phyloP scores from a whole-genome alignment of 345 rosid genomes.

The Ricinus communis region DNA sequence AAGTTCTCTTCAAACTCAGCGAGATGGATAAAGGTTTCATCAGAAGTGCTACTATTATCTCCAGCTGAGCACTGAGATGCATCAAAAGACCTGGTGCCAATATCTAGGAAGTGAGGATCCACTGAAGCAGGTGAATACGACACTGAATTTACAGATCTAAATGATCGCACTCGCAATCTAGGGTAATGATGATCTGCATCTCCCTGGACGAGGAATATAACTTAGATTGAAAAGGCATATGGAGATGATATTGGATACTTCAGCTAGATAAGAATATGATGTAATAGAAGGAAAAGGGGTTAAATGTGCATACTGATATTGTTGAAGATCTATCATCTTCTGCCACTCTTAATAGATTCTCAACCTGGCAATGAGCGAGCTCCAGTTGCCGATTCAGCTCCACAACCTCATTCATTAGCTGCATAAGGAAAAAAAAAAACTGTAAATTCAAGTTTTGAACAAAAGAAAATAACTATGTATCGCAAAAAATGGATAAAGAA shows the following conservation, averaged over 20 bases:
- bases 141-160: constrained; percentile 48
- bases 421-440: constrained; percentile 23
- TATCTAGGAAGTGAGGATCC: constrained; percentile 35
- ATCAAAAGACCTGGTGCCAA: constrained; percentile 35
- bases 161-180: constrained; percentile 64
- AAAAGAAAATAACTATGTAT: background rate
- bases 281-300: background rate
- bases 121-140: constrained; percentile 39
- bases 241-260: constrained; percentile 14
- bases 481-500: background rate
- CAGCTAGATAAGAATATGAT: background rate
- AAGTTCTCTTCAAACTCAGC: constrained; percentile 48
- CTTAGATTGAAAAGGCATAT: constrained; percentile 6
- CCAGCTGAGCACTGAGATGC: constrained; percentile 57
- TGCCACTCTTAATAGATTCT: constrained; percentile 46
- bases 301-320: constrained; percentile 28
- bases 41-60: constrained; percentile 48
- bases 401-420: constrained; percentile 65
- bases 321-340: constrained; percentile 40
- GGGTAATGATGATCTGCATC: constrained; percentile 56
- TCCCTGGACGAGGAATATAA: constrained; percentile 40
- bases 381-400: constrained; percentile 55
- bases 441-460: background rate
- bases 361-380: constrained; percentile 56
- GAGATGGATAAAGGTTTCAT: constrained; percentile 55